phyloP scores from a whole-genome alignment of 331 rosid genomes.

The Malus hybrid region DNA sequence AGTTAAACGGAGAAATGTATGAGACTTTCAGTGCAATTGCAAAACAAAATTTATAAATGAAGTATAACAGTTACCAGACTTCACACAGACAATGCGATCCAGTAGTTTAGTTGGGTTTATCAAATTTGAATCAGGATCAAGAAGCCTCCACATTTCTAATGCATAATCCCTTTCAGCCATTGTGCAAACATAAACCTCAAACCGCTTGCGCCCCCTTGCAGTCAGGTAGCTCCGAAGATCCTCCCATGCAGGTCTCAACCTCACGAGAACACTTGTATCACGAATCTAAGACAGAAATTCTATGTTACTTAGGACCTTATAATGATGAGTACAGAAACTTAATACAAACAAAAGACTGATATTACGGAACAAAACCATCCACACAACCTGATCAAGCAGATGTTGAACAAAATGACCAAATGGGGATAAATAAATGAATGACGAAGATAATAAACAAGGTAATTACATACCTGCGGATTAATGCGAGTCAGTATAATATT shows the following conservation, averaged over 20 bases:
- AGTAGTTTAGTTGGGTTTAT: constrained; percentile 71
- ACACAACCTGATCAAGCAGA: not conserved
- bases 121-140: constrained; percentile 96
- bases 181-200: constrained; percentile 98
- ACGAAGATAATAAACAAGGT: not conserved
- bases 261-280: constrained; percentile 99
- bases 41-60: constrained; percentile 4
- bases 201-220: constrained; percentile 99
- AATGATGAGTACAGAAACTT: constrained; percentile 1
- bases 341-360: not conserved
- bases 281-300: constrained; percentile 58
- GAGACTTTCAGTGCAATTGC: not conserved
- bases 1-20: constrained; percentile 4
- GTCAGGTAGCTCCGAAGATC: constrained; percentile 95
- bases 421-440: not conserved
- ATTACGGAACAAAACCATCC: not conserved
- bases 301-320: constrained; percentile 14
- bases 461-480: constrained; percentile 72
- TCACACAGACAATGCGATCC: constrained; percentile 93
- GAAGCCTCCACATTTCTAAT: constrained; percentile 99
- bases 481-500: constrained; percentile 94
- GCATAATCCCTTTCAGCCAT: constrained; percentile 99
- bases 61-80: constrained; percentile 65
- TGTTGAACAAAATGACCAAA: not conserved
- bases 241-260: constrained; percentile 99